These are phyloP conservation scores for Phytophthora idaei DNA, from an alignment of 352 stramenopile species.

Conservation along the genomic window DNA sequence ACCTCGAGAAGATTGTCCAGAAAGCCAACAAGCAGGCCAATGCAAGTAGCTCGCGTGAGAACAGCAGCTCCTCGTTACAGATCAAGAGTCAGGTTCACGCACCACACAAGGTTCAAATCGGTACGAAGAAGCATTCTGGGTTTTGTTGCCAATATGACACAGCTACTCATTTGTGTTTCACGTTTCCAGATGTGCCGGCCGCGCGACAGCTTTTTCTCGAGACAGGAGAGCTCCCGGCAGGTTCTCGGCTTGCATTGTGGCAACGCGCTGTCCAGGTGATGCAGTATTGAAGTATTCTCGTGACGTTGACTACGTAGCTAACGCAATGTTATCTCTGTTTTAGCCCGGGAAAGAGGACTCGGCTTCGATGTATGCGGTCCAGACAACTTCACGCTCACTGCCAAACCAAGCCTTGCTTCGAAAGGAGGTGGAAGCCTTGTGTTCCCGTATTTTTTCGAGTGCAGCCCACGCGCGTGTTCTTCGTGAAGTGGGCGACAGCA, in stretches of 20 bases:
- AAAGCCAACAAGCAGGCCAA: constrained; percentile 55
- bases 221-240: constrained; percentile 43
- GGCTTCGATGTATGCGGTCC: constrained; percentile 73
- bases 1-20: constrained; percentile 66
- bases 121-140: constrained; percentile 22
- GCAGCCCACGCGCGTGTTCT: constrained; percentile 48
- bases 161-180: constrained; percentile 9
- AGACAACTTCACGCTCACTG: constrained; percentile 66
- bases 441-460: constrained; percentile 66
- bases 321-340: background rate
- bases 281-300: background rate
- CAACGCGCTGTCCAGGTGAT: constrained; percentile 53
- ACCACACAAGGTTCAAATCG: constrained; percentile 32
- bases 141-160: background rate
- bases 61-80: constrained; percentile 57
- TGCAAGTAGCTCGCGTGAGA: constrained; percentile 50
- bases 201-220: constrained; percentile 42
- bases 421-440: constrained; percentile 76
- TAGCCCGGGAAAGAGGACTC: constrained; percentile 41
- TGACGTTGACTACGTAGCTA: background rate
- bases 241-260: constrained; percentile 61
- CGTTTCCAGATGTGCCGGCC: constrained; percentile 36
- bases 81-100: constrained; percentile 66
- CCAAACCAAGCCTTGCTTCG: constrained; percentile 56
- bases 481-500: constrained; percentile 39